Evolutionary conservation across 2,329 filamentous ascomycete genomes (phyloP), one percentile per base, ranked within the genome.

Genomic region (Raffaelea albimanens): DNA sequence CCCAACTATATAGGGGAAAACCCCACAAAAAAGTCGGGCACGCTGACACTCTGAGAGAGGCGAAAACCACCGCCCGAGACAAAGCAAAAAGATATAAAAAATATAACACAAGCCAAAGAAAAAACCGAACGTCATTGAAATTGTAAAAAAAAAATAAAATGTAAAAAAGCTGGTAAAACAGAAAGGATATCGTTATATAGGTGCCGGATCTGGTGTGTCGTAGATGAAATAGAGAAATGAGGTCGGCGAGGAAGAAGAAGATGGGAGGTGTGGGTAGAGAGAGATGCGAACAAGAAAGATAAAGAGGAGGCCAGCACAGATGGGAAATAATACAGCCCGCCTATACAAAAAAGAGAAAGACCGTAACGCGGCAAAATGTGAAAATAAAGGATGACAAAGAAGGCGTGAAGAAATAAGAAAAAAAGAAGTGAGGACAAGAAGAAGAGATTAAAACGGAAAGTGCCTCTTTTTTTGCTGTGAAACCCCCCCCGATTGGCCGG

Each of bases 141-240:
- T 29, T 29, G 25, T 29, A 29, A 19, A 34, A 14, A 34, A 34
- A 25, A 45, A 13, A 43, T 20, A n/a, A 16, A 4, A 13, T 5
- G n/a, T 14, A 20, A 36, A 36, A n/a, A 11, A 20, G 38, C 21
- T 14, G 14, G 42, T 10, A 47, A 42, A 45, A 22, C 25, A 11
- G 46, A 51, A 46, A 48, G 43, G 49, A 52, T 50, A 50, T 48
- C 48, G 48, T 50, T 48, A 47, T 46, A 39, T 47, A 47, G 36
- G 44, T 25, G 22, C 29, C n/a, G 40, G 38, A 4, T 43, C 25
- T 3, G 4, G 19, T 10, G 20, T 34, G 36, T 23, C n/a, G 23
- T 31, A n/a, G 34, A 36, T 38, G 19, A 19, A 20, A 19, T 40
- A 7, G 9, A 43, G 33, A 48, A 3, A 18, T 4, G 42, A 22